Conservation (phyloP, 805 yeast genomes). For the Wickerhamiella azyma region DNA sequence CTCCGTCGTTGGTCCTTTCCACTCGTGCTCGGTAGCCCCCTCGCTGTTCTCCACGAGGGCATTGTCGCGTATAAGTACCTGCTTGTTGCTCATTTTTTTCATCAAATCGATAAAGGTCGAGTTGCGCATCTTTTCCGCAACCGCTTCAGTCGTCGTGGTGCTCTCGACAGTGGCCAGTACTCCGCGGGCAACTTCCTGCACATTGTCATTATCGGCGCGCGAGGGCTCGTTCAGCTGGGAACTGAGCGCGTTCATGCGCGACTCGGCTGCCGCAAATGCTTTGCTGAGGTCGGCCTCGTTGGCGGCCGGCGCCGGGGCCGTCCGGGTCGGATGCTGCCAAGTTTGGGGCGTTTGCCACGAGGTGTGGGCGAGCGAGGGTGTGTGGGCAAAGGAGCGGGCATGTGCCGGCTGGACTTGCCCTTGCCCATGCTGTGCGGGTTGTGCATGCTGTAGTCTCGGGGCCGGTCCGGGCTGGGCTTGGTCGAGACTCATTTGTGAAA, state of each 20-base stretch:
- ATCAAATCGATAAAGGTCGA: constrained; percentile 17
- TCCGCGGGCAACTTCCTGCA: constrained; percentile 14
- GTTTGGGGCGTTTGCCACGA: background rate
- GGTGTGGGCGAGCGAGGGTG: background rate
- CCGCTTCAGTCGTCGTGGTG: constrained; percentile 10
- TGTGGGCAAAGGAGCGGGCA: no score
- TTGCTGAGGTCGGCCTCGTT: constrained; percentile 10
- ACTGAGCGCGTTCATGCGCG: background rate
- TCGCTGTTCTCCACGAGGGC: background rate
- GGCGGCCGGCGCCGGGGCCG: background rate
- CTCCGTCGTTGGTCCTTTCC: constrained; percentile 6
- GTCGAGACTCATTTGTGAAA: background rate
- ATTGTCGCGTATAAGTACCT: constrained; percentile 2
- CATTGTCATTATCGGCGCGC: constrained; percentile 9
- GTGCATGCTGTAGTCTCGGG: no score
- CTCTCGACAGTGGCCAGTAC: constrained; percentile 12
- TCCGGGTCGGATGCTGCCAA: background rate
- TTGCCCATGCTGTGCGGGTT: no score
- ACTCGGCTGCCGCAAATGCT: constrained; percentile 16
- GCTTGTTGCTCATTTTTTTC: constrained; percentile 10
- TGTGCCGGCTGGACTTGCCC: no score
- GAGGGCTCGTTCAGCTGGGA: constrained; percentile 1
- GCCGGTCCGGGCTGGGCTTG: background rate
- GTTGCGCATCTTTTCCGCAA: constrained; percentile 13
- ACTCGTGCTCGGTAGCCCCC: background rate